These are phyloP conservation scores for Neonectria coccinea DNA, from an alignment of 2,329 filamentous ascomycete species.

Conservation along the genomic window DNA sequence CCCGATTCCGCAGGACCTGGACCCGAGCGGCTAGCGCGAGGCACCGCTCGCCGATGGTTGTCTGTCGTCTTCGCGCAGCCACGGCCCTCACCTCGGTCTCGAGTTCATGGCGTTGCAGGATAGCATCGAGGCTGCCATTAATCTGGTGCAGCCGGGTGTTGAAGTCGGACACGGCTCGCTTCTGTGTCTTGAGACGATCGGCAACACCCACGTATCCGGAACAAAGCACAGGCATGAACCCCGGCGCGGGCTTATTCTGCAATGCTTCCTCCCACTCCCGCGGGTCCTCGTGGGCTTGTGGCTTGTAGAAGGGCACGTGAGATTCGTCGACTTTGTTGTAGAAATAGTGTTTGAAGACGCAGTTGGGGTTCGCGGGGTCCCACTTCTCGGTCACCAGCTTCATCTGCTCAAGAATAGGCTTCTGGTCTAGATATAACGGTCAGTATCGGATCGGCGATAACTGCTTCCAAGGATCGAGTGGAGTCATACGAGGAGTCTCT, in stretches of 20 bases:
- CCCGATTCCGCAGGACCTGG: conserved; percentile 83
- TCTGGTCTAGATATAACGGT: conserved; percentile 62
- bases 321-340: conserved; percentile 86
- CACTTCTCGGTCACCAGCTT: conserved; percentile 78
- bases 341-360: conserved; percentile 85
- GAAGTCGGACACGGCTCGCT: conserved; percentile 75
- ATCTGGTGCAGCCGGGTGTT: conserved; percentile 82
- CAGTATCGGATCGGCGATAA: conserved; percentile 18
- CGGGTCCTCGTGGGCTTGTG: conserved; percentile 76
- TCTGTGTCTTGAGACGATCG: conserved; percentile 78
- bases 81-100: conserved; percentile 79
- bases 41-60: conserved; percentile 77
- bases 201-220: conserved; percentile 79
- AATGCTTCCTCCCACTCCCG: conserved; percentile 88
- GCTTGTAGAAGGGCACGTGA: conserved; percentile 81
- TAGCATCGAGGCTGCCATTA: conserved; percentile 77
- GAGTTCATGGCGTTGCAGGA: conserved; percentile 82
- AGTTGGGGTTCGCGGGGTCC: conserved; percentile 75
- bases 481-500: conserved; percentile 60
- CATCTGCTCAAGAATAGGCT: conserved; percentile 81
- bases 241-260: conserved; percentile 79
- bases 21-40: conserved; percentile 82
- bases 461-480: background rate
- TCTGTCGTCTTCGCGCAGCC: conserved; percentile 78
- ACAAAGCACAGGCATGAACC: conserved; percentile 81